Conservation (phyloP, 805 yeast genomes). For the Saturnispora galanensis region DNA sequence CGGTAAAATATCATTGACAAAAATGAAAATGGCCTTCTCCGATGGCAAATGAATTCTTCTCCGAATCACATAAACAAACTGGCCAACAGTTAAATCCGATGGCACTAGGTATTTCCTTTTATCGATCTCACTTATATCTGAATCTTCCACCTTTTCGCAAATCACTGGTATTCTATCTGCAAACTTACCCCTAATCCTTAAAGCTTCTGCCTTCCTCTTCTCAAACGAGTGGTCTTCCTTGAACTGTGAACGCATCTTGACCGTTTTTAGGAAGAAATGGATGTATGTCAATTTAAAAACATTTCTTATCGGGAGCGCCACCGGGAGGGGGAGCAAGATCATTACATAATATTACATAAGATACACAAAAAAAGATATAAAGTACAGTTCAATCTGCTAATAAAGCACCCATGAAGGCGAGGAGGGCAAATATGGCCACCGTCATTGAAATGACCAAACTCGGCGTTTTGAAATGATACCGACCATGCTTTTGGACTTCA, state of each 20-base stretch:
- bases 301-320: no score
- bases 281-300: neutral
- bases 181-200: conserved; percentile 81
- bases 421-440: no score
- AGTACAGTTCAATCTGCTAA: no score
- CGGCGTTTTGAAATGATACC: no score
- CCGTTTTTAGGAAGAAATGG: neutral
- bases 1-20: conserved; percentile 93
- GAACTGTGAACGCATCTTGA: conserved; percentile 75
- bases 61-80: conserved; percentile 94
- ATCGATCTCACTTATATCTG: conserved; percentile 92
- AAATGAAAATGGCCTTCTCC: conserved; percentile 95
- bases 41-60: conserved; percentile 92
- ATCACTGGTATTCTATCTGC: conserved; percentile 91
- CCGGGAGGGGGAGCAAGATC: no score
- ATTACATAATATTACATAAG: no score
- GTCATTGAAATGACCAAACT: no score
- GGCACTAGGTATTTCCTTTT: conserved; percentile 96
- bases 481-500: no score
- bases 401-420: no score
- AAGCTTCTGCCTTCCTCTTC: conserved; percentile 91
- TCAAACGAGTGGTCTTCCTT: conserved; percentile 94
- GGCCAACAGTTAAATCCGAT: conserved; percentile 92
- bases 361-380: no score
- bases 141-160: conserved; percentile 94